Conservation (phyloP, 2,329 filamentous ascomycete genomes). For the Sporothrix euskadiensis region DNA sequence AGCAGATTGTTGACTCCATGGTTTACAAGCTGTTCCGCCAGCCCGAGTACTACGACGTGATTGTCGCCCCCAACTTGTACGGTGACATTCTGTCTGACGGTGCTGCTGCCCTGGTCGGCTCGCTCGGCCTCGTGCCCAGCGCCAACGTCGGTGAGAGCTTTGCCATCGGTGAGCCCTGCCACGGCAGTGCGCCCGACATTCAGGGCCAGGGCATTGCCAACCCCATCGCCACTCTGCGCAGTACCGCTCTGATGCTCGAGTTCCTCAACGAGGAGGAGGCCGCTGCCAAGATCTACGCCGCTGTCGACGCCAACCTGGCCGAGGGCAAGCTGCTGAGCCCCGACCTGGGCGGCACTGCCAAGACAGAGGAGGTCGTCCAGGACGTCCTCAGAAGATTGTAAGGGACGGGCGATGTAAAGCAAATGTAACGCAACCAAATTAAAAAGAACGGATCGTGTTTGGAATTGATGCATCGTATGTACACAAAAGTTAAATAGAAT, state of each 20-base stretch:
- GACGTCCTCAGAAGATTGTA: constrained; percentile 85
- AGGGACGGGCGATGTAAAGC: not conserved
- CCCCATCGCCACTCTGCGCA: constrained; percentile 90
- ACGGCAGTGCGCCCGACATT: constrained; percentile 94
- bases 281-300: constrained; percentile 84
- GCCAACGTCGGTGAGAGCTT: constrained; percentile 95
- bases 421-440: not conserved
- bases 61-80: constrained; percentile 96
- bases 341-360: constrained; percentile 84
- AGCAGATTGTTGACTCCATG: constrained; percentile 99
- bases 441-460: not conserved
- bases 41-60: constrained; percentile 92
- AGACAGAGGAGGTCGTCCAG: constrained; percentile 80
- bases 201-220: constrained; percentile 91
- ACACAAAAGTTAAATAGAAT: constrained; percentile 5
- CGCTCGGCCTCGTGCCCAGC: constrained; percentile 85
- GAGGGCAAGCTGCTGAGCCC: constrained; percentile 81
- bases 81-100: constrained; percentile 96
- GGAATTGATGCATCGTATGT: not conserved
- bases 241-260: constrained; percentile 92
- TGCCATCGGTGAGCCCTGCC: constrained; percentile 96
- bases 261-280: constrained; percentile 86
- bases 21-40: constrained; percentile 99
- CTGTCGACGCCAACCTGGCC: constrained; percentile 85
- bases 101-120: constrained; percentile 89